Evolutionary conservation across 495 filamentous ascomycete species (phyloP), one percentile per base, ranked within the genome.

Genomic region (Aspergillus steynii): DNA sequence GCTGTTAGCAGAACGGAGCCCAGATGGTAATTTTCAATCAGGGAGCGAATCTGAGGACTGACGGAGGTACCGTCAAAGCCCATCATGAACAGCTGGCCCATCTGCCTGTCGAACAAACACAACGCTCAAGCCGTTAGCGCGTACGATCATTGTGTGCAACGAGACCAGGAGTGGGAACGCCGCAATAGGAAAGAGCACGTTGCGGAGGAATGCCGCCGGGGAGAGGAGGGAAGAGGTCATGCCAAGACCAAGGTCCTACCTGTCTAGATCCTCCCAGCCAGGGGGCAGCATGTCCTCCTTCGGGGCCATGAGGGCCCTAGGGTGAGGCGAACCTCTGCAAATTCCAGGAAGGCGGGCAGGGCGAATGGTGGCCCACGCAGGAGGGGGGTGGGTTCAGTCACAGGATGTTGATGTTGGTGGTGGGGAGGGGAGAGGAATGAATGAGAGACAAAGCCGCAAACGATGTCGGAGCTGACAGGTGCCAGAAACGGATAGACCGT

Each of bases 41-140:
- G 84, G 45, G 85, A 85, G 65, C 86, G 87, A 65, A 96, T 95
- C 74, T 93, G 90, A 52, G 89, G 88, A 29, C 89, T 95, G 59
- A 96, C 88, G 65, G 90, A 84, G 50, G 91, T 93, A 59, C 92
- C 92, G 82, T 96, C 91, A 80, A 93, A 96, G 71, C 91, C 92
- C 91, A 96, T 94, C 83, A 96, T 94, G 76, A 96, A 88, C 75
- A 96, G 86, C 82, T 96, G 92, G 58, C 92, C 92, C 82, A 93
- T 90, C 68, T 80, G 77, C 71, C 79, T 81, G 62, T 65, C 61
- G 61, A 49, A 64, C 67, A 61, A 68, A 68, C 67, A 70, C 66
- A 59, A 29, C 29, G 53, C 31, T 56, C 47, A 81, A 85, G 37
- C 80, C 84, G 72, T 72, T 65, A 74, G 68, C 61, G 60, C 63